Percentiles rank a stretch among this genome's conserved stretches.
Evolutionary conservation across 345 rosid genomes (phyloP).

Genomic region (Gossypium mustelinum): DNA sequence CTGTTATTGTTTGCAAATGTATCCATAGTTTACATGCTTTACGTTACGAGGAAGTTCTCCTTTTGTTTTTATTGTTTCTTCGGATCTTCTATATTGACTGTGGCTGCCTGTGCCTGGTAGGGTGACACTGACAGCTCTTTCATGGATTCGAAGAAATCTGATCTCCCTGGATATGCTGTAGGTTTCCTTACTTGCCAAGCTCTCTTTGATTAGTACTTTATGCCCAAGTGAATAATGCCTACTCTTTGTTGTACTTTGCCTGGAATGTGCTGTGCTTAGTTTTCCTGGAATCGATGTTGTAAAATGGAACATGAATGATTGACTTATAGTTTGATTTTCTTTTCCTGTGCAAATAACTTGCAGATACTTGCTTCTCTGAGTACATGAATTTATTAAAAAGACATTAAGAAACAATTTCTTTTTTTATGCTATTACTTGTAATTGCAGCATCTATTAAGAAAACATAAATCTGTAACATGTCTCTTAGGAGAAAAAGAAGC

Average conservation of each 20-base stretch:
- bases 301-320: neutral
- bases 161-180: conserved; percentile 61
- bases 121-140: conserved; percentile 24
- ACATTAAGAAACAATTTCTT: neutral
- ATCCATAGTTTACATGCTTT: neutral
- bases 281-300: neutral
- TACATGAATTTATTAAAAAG: neutral
- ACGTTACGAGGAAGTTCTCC: neutral
- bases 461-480: neutral
- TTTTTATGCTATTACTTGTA: neutral
- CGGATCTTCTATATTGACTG: neutral
- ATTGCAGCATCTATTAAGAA: neutral
- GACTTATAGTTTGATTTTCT: neutral
- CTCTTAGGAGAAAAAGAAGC: neutral
- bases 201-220: neutral
- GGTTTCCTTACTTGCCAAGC: conserved; percentile 13
- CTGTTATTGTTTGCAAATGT: neutral
- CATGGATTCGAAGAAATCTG: conserved; percentile 32
- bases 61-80: neutral
- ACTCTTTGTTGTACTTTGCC: neutral
- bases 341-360: neutral
- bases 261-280: neutral
- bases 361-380: neutral
- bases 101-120: conserved; percentile 22
- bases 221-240: neutral